phyloP scores from a whole-genome alignment of 1,139 yeast species.

The Yamadazyma buinensis region DNA sequence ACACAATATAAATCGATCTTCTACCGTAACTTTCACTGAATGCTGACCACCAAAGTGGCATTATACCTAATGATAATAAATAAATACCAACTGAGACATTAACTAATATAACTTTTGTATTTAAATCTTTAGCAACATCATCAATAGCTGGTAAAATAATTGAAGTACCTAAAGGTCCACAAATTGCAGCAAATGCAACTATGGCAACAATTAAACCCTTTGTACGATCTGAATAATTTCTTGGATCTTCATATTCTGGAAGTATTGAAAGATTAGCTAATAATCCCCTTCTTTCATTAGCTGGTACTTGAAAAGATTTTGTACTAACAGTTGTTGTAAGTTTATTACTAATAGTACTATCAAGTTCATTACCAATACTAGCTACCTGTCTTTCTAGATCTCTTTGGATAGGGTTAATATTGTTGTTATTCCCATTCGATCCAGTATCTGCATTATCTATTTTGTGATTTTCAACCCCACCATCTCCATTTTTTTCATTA shows the following conservation, averaged over 20 bases:
- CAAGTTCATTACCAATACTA: too few species aligned
- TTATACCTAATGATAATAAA: conserved; percentile 66
- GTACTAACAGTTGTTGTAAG: too few species aligned
- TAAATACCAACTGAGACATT: conserved; percentile 81
- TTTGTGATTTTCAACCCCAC: not conserved
- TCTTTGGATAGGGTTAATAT: too few species aligned
- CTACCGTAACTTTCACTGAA: conserved; percentile 75
- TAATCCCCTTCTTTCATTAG: conserved; percentile 49
- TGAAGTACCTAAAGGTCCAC: conserved; percentile 93
- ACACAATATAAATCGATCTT: conserved; percentile 64
- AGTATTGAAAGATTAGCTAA: conserved; percentile 50
- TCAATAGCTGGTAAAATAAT: conserved; percentile 77
- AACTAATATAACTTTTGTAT: conserved; percentile 58
- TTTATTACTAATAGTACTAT: too few species aligned
- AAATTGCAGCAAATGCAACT: conserved; percentile 70
- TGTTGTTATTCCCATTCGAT: too few species aligned
- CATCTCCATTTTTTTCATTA: not conserved
- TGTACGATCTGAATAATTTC: conserved; percentile 49
- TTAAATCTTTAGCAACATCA: conserved; percentile 49
- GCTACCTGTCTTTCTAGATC: too few species aligned
- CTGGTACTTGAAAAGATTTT: conserved; percentile 34
- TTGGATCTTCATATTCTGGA: conserved; percentile 73
- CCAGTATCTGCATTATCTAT: not conserved
- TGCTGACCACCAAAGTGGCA: conserved; percentile 90
- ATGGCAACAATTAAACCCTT: conserved; percentile 58